These are phyloP conservation scores for Liriodendron chinense DNA, from an alignment of 164 flowering plant genomes.

Conservation along the genomic window DNA sequence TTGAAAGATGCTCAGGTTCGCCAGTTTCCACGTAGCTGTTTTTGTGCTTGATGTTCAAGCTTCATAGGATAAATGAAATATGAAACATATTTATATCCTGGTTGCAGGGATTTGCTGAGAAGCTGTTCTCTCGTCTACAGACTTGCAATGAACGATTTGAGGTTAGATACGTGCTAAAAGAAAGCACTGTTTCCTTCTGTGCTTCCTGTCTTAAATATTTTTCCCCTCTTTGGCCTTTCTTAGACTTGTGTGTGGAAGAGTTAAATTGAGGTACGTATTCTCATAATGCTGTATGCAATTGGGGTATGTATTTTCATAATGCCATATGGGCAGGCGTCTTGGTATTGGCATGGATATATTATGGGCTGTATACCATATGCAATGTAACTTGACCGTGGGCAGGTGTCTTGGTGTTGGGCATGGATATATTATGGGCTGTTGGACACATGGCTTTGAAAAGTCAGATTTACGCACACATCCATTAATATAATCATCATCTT, in stretches of 20 bases:
- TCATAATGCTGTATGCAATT: too few relatives aligned
- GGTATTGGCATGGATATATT: too few relatives aligned
- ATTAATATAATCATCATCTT: too few relatives aligned
- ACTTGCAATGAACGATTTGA: conserved; percentile 79
- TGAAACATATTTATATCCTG: not conserved
- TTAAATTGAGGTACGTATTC: not conserved
- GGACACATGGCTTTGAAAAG: too few relatives aligned
- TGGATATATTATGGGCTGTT: too few relatives aligned
- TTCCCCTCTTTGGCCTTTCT: not conserved
- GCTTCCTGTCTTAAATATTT: not conserved
- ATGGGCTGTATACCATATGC: too few relatives aligned
- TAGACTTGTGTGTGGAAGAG: not conserved
- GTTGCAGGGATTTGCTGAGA: conserved; percentile 71
- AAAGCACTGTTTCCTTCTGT: not conserved
- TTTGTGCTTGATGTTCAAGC: not conserved
- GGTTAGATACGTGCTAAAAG: conserved; percentile 32
- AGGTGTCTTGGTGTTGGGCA: too few relatives aligned
- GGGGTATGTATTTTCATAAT: too few relatives aligned
- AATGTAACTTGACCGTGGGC: too few relatives aligned
- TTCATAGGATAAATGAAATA: not conserved
- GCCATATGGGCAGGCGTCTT: too few relatives aligned
- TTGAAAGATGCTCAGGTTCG: conserved; percentile 87
- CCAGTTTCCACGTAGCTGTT: conserved; percentile 27
- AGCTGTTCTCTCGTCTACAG: conserved; percentile 69
- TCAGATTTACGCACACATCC: too few relatives aligned